These are phyloP conservation scores for Talaromyces sp. DNA, from an alignment of 2,329 filamentous ascomycete genomes.

Conservation along the genomic window DNA sequence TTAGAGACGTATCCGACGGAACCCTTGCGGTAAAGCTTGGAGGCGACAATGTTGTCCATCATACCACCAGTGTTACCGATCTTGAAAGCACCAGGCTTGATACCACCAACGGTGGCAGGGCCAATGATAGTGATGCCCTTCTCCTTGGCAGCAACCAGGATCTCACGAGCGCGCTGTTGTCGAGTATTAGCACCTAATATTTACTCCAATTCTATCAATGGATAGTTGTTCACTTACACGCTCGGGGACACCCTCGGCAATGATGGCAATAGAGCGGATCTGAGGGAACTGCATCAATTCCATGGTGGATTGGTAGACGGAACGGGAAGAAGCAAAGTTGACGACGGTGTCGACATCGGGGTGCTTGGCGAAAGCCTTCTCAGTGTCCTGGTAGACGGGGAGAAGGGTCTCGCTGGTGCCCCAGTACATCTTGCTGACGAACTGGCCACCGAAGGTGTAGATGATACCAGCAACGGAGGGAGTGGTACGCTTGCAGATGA, in stretches of 20 bases:
- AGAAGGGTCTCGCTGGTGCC: conserved; percentile 98
- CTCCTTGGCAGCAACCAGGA: conserved; percentile 93
- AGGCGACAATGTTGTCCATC: conserved; percentile 99
- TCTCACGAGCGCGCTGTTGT: conserved; percentile 89
- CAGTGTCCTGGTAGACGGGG: conserved; percentile 93
- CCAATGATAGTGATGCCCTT: conserved; percentile 99
- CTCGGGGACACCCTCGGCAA: conserved; percentile 98
- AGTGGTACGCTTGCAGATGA: conserved; percentile 98
- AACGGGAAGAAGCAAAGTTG: conserved; percentile 99
- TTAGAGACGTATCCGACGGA: conserved; percentile 99
- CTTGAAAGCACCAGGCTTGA: conserved; percentile 99
- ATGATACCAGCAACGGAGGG: conserved; percentile 98
- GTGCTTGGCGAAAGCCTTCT: conserved; percentile 95
- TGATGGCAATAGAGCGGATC: conserved; percentile 98
- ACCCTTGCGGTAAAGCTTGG: conserved; percentile 99
- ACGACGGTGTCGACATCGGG: conserved; percentile 95
- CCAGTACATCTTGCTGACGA: conserved; percentile 99
- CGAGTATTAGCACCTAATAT: no score
- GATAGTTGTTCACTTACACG: conserved; percentile 63
- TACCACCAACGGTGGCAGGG: conserved; percentile 96
- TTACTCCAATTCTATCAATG: no score
- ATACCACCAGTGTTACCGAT: conserved; percentile 99
- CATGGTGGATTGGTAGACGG: conserved; percentile 98
- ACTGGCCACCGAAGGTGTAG: conserved; percentile 99
- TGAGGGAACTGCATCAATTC: conserved; percentile 97